Evolutionary conservation across 2,329 filamentous ascomycete genomes (phyloP).

Genomic region (Byssochlamys sp.): DNA sequence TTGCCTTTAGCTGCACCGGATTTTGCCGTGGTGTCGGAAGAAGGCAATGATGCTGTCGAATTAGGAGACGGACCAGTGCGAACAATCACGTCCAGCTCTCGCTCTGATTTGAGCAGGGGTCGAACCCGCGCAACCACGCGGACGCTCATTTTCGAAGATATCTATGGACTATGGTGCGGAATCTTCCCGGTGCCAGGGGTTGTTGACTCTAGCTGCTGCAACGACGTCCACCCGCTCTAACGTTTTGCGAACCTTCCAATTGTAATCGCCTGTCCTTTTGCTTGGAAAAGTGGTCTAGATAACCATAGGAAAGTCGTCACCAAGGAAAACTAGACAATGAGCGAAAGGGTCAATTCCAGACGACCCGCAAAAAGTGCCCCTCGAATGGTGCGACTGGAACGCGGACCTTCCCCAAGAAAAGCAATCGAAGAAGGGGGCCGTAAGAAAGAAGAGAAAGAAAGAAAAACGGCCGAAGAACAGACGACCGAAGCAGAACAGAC

Average conservation of each 20-base stretch:
- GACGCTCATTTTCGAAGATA: slow-evolving; percentile 42
- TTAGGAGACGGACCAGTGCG: slow-evolving; percentile 45
- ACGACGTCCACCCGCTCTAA: neutral
- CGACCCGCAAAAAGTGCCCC: neutral
- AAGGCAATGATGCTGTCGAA: slow-evolving; percentile 6
- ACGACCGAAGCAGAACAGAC: neutral
- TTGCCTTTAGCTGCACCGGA: slow-evolving; percentile 15
- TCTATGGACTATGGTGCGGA: neutral
- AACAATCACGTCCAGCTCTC: slow-evolving; percentile 80
- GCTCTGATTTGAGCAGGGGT: slow-evolving; percentile 74
- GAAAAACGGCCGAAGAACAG: neutral
- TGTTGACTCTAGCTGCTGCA: neutral
- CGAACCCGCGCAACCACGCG: slow-evolving; percentile 84
- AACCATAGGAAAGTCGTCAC: neutral
- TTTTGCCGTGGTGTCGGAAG: neutral
- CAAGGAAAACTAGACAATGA: neutral
- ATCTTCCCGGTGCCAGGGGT: neutral
- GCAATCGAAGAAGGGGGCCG: neutral
- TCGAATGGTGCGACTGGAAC: neutral
- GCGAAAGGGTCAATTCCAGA: neutral
- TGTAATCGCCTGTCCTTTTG: neutral
- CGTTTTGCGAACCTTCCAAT: neutral
- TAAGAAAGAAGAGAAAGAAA: neutral
- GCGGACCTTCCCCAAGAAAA: neutral
- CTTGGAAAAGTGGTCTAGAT: neutral